Evolutionary conservation across 139 green algal genomes (phyloP).

Genomic region (Closterium sp.): DNA sequence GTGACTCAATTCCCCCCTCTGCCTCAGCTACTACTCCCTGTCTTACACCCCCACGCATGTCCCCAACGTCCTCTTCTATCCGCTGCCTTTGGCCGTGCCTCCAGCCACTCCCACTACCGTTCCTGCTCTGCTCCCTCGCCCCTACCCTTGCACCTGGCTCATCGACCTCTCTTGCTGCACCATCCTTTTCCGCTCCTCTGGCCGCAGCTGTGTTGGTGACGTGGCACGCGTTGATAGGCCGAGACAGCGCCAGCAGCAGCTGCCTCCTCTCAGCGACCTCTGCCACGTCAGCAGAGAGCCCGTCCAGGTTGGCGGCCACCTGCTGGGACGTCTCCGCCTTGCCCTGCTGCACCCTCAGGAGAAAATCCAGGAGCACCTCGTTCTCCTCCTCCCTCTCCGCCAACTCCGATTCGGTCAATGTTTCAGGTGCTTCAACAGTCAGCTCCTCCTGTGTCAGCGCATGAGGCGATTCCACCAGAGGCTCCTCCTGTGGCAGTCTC

Average conservation of each 20-base stretch:
- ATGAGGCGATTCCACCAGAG: no score
- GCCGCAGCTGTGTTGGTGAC: background rate
- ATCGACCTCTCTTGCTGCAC: background rate
- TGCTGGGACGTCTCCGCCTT: background rate
- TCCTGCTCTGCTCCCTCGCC: background rate
- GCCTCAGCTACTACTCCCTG: no score
- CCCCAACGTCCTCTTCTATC: background rate
- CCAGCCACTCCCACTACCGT: background rate
- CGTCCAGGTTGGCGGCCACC: background rate
- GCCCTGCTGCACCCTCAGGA: background rate
- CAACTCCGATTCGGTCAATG: background rate
- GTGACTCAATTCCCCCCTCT: background rate
- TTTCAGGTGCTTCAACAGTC: background rate
- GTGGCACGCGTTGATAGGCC: background rate
- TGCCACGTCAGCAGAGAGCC: slow-evolving; percentile 3
- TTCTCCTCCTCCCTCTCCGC: background rate
- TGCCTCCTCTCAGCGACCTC: slow-evolving; percentile 1
- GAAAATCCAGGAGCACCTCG: slow-evolving; percentile 16
- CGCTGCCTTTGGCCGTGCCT: background rate
- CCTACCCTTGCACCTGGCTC: background rate
- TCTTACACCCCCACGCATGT: background rate
- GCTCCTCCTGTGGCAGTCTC: no score
- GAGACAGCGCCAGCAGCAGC: background rate
- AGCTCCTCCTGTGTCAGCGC: no score
- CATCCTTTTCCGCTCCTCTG: background rate